These are phyloP conservation scores for Sanghuangporus weigelae DNA, from an alignment of 1,284 basidiomycete species.

Conservation along the genomic window DNA sequence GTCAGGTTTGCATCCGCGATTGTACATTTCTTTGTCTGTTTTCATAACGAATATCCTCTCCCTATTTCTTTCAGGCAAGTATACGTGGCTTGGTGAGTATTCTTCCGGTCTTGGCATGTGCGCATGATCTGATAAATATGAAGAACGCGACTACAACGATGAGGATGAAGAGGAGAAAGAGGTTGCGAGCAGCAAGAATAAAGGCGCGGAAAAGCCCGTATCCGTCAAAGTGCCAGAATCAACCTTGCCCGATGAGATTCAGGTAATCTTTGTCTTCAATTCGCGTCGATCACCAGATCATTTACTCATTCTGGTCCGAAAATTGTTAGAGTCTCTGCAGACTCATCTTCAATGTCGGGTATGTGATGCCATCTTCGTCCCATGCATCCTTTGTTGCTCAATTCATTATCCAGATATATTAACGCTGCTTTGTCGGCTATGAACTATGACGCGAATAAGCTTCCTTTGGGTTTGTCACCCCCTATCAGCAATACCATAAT, in stretches of 20 bases:
- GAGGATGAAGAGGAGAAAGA: constrained; percentile 34
- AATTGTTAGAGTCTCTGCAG: constrained; percentile 39
- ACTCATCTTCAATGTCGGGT: constrained; percentile 54
- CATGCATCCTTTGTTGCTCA: not conserved
- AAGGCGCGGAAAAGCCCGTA: constrained; percentile 33
- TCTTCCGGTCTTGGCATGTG: not conserved
- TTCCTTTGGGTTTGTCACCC: constrained; percentile 45
- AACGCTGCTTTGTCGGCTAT: constrained; percentile 55
- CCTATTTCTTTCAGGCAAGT: constrained; percentile 41
- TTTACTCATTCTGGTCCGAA: not conserved
- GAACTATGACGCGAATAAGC: constrained; percentile 68
- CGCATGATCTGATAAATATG: not conserved
- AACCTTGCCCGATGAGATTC: constrained; percentile 39
- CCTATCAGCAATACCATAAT: not conserved
- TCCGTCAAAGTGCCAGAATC: constrained; percentile 39
- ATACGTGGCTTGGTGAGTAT: constrained; percentile 47
- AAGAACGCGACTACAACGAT: constrained; percentile 49
- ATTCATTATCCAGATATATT: constrained; percentile 36
- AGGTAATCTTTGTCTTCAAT: constrained; percentile 32
- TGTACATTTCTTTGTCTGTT: not conserved
- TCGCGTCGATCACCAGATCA: not conserved
- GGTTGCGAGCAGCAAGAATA: not conserved
- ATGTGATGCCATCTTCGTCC: constrained; percentile 14
- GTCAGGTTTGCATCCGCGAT: constrained; percentile 28
- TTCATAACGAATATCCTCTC: not conserved